Base-by-base conservation (phyloP, 495 filamentous ascomycete species). In the Astrothelium subdiscretum region DNA sequence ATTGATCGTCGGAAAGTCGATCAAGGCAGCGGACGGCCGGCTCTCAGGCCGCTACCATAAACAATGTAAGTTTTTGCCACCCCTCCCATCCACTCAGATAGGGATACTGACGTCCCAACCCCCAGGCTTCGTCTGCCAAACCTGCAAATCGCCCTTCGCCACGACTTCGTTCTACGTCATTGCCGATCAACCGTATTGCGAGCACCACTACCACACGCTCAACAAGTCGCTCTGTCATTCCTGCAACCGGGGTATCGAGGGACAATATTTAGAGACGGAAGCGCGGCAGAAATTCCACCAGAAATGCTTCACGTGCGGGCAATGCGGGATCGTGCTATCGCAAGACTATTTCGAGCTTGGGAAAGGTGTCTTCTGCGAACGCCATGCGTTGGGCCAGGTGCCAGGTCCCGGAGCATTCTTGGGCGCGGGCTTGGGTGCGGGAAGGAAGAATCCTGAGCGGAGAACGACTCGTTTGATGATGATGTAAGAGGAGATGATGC, bases 31-130 rank as follows among this genome's bases (percentile, higher is more conserved):
- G 1, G 94, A 97, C 65, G 95, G 95, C 24, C 87, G 92, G 51
- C 80, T 98, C 3, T 95, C 92, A 1, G 94, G 94, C 0, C 85
- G 91, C 38, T 98, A 96, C 69, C 94, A 98, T 73, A 91, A 92
- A 67, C 80, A 85, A 15, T 98, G 94, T 70, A 44, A 67, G 67
- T 40, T 22, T 22, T 58, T n/a, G 26, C 8, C 18, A 22, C n/a
- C 18, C 29, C 27, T 18, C 29, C 32, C 2, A 32, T 0, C 15
- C 51, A 18, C 31, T 15, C 32, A 18, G 32, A 27, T 43, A 5
- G 18, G 12, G 4, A 35, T 6, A n/a, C 18, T 2, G 27, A n/a
- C 27, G 10, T 27, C 24, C 48, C 29, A 3, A 8, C 24, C 20
- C 6, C 10, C 26, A 71, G 69, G 69, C 69, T 97, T 98, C 71